Evolutionary conservation across 169 alveolate genomes (phyloP).

Genomic region (Blepharisma undulans): DNA sequence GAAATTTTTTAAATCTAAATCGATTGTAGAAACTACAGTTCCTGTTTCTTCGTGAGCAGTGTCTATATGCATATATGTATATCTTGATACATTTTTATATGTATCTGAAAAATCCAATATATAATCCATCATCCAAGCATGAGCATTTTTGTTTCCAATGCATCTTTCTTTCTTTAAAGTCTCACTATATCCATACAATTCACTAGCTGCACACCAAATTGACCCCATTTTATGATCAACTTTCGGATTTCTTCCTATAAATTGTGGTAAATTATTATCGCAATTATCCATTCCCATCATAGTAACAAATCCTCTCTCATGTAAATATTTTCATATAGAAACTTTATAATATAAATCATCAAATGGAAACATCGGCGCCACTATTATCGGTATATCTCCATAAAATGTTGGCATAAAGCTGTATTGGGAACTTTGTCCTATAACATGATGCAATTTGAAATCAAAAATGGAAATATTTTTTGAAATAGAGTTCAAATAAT

Average conservation of each 20-base stretch:
- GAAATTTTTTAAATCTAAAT: background rate
- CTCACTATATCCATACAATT: background rate
- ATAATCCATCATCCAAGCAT: conserved; percentile 11
- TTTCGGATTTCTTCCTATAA: conserved; percentile 24
- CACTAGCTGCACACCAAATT: background rate
- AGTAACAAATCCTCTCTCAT: conserved; percentile 18
- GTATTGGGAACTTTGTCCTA: background rate
- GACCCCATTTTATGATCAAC: conserved; percentile 2
- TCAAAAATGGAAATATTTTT: conserved; percentile 13
- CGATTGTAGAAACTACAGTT: background rate
- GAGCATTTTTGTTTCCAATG: conserved; percentile 8
- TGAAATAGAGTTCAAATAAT: background rate
- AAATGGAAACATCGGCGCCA: no score
- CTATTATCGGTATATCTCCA: conserved; percentile 16
- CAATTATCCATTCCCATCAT: background rate
- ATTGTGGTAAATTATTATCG: conserved; percentile 14
- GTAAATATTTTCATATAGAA: background rate
- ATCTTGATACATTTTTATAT: conserved; percentile 14
- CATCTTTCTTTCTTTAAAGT: background rate
- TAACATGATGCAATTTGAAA: conserved; percentile 16
- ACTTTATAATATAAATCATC: background rate
- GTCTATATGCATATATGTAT: conserved; percentile 5
- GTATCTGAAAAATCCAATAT: background rate
- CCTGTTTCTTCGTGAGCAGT: conserved; percentile 39
- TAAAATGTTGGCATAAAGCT: conserved; percentile 1